Conservation (phyloP, 73 alveolate species). For the Stentor roeselii region DNA sequence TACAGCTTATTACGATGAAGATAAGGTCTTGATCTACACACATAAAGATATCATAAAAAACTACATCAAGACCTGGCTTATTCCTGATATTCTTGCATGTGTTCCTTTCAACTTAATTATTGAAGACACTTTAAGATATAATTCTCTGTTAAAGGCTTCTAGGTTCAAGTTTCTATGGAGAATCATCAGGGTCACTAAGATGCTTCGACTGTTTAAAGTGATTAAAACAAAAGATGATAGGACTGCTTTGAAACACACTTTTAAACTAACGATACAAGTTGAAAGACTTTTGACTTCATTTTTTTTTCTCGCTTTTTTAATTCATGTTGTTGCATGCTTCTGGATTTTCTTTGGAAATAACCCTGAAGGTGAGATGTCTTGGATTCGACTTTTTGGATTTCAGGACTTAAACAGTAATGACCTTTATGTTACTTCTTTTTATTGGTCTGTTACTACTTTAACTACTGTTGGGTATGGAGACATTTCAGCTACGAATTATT, state of each 20-base stretch:
- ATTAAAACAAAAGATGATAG: constrained; percentile 51
- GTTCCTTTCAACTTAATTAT: neutral
- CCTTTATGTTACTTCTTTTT: constrained; percentile 55
- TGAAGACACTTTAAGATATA: neutral
- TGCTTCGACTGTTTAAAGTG: constrained; percentile 60
- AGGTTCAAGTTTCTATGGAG: neutral
- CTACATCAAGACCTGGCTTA: neutral
- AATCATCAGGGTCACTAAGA: neutral
- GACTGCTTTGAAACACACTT: neutral
- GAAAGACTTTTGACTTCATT: constrained; percentile 66
- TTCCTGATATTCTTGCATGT: neutral
- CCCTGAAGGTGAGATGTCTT: constrained; percentile 41
- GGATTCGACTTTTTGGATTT: constrained; percentile 60
- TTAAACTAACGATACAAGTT: constrained; percentile 49
- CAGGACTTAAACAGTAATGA: constrained; percentile 33
- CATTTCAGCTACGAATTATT: constrained; percentile 45
- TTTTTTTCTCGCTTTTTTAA: constrained; percentile 45
- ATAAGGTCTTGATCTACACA: neutral
- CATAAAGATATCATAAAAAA: no score
- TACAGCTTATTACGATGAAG: neutral
- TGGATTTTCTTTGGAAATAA: constrained; percentile 61
- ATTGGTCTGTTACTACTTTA: constrained; percentile 74
- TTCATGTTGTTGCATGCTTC: constrained; percentile 68
- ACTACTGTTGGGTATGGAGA: constrained; percentile 89
- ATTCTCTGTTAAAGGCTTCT: neutral